Base-by-base conservation (phyloP, 495 filamentous ascomycete species). In the Mytilinidion resinicola region DNA sequence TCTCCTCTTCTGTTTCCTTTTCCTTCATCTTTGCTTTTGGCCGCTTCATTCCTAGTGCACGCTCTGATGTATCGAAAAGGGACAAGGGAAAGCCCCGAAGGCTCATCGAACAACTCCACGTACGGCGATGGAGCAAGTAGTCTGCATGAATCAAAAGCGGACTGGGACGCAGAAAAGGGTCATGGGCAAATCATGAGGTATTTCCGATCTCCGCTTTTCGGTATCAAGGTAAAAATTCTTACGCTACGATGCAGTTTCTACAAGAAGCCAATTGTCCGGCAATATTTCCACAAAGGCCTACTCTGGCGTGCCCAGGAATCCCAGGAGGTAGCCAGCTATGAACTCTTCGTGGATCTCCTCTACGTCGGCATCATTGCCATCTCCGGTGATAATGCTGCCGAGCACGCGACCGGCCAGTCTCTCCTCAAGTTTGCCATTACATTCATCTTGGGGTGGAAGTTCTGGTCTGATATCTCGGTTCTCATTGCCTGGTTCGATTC, bases 341-440 rank as follows among this genome's bases (percentile, higher is more conserved):
- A 85, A 69, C 74, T 85, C 14, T 85, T 85, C 55, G 72, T 85
- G 63, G 76, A 78, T 54, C 57, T 74, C 12, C 59, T 75, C 35
- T 77, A 81, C 39, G 79, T 81, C 30, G 79, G 79, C n/a, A 85
- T 85, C 57, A 76, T 85, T 42, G 80, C 80, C 42, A 75, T 83
- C 63, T 78, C 78, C 41, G 82, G 81, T n/a, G 80, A 82, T 62
- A 72, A 67, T 38, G 78, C 76, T 8, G 75, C 77, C 3, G 80
- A 82, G 57, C 65, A 77, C 42, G 69, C 80, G 1, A 79, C 71
- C 11, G 78, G 77, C 8, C 35, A 67, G 59, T 71, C 76, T 34
- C 69, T 84, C 20, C 72, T 81, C 10, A 65, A 69, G 25, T 84
- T 84, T 61, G 65, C 70, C 20, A 74, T 83, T 42, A 80, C 75